Base-by-base conservation (phyloP, 129 eudicot genomes). In the Chrysanthemum seticuspe region DNA sequence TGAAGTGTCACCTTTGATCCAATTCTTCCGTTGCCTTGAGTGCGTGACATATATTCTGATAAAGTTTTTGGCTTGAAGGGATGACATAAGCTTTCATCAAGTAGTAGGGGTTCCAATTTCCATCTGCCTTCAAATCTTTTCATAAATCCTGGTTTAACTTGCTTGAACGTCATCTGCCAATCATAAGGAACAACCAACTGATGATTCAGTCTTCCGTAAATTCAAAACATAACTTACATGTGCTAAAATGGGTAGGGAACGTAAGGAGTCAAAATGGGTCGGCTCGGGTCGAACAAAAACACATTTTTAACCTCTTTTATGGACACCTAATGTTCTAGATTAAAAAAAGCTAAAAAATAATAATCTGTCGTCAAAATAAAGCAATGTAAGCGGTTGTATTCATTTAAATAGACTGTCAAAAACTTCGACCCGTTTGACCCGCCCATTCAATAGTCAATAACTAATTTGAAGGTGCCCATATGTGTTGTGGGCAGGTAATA, bases 81-180 rank as follows among this genome's bases (percentile, higher is more conserved):
- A 56, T 76, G 84, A 49, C 99, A 95, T 50, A 85, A 55, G 15
- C 85, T 72, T 81, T 88, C 92, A 68, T 95, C 99, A 2, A 95
- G 81, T 69, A 95, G 74, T 16, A 95, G 15, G 18, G 99, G 98
- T 62, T 64, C 69, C 8, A 64, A 14, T 64, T 64, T 44, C 99
- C 99, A 83, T 86, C 97, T 56, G 88, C 83, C 78, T 64, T 94
- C 99, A 54, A 94, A 94, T 80, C 81, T 90, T 78, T 90, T 79
- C 99, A 94, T 94, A 76, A 94, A 94, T 73, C 99, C 97, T 5
- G 91, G 68, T 71, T 82, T 88, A 63, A 80, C 78, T 82, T 95
- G 99, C 78, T 87, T 88, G 82, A 95, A 95, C 58, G 85, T 88
- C 99, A 95, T 95, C 97, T 90, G 72, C 25, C 21, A 74, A 80